Percentiles rank a stretch among this genome's conserved stretches.
These are phyloP conservation scores for Globisporangium yorkense DNA, from an alignment of 352 stramenopile species.

Conservation along the genomic window DNA sequence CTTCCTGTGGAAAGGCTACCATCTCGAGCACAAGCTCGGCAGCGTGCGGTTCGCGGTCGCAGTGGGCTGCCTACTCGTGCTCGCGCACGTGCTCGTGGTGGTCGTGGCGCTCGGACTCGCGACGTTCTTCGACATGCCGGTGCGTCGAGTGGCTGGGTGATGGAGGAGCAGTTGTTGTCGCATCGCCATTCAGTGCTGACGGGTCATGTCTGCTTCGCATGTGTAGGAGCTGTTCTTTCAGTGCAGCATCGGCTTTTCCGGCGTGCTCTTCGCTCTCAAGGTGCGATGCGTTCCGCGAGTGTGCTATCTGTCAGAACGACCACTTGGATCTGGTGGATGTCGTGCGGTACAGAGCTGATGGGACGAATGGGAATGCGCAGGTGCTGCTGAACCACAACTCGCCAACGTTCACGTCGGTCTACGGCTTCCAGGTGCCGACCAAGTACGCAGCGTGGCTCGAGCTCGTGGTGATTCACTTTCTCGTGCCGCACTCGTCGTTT, in stretches of 20 bases:
- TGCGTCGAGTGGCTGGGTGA: neutral
- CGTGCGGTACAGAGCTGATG: neutral
- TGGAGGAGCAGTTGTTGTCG: neutral
- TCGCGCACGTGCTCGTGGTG: conserved; percentile 64
- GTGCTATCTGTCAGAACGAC: neutral
- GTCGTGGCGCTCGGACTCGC: conserved; percentile 28
- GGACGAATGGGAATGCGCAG: conserved; percentile 18
- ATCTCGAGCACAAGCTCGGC: conserved; percentile 57
- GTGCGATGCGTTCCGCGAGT: conserved; percentile 13
- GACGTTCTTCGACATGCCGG: conserved; percentile 18
- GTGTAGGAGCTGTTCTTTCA: conserved; percentile 32
- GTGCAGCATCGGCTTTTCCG: conserved; percentile 76
- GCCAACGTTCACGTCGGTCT: conserved; percentile 50
- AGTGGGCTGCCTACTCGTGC: conserved; percentile 43
- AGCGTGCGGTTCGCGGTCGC: conserved; percentile 42
- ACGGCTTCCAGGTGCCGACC: conserved; percentile 72
- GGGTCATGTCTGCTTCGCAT: neutral
- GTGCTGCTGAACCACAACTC: conserved; percentile 79
- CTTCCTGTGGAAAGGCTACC: conserved; percentile 81
- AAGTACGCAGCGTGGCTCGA: conserved; percentile 89
- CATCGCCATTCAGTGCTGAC: neutral
- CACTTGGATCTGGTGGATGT: conserved; percentile 8
- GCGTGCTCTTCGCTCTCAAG: conserved; percentile 77
- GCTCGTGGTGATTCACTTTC: conserved; percentile 74
- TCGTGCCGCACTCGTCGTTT: conserved; percentile 80